Base-by-base conservation (phyloP, 2,329 filamentous ascomycete genomes). In the Helminthosporium solani region DNA sequence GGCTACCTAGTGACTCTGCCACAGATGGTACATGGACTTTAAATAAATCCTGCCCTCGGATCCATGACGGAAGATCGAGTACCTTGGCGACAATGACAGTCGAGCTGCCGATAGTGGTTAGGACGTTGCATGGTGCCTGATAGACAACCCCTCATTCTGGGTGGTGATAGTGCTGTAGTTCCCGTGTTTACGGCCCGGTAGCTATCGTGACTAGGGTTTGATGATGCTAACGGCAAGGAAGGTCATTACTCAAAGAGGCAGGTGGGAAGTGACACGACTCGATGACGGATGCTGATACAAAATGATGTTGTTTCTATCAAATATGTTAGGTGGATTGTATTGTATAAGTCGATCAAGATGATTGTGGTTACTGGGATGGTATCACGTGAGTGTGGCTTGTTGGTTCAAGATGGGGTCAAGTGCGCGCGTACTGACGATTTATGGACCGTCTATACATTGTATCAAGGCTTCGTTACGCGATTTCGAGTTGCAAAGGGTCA, bases 71-170 rank as follows among this genome's bases (percentile, higher is more conserved):
- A 44, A 42, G 28, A 30, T 12, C 33, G n/a, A 15, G 30, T 25
- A 36, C 21, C 18, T 34, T 25, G 7, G 9, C n/a, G 28, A 15
- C 7, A 33, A 34, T 11, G 15, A 35, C 18, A 20, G 9, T 19
- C 45, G 56, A 65, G 50, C 62, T 66, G 53, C 63, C 62, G 33
- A 40, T 59, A 47, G 16, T 2, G 55, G 63, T 57, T 66, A 66
- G 61, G 43, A 36, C 21, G n/a, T 30, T 36, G 19, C 33, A 42
- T 43, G 4, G 38, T 31, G 34, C 40, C 35, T 53, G 48, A 30
- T n/a, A n/a, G n/a, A n/a, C 31, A 36, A 49, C 44, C 44, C 44
- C 44, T 50, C 50, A 45, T 49, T 39, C 36, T 47, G 23, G 15
- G 28, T 42, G 34, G 33, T 20, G 38, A 49, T 47, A 45, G 40